Base-by-base conservation (phyloP, 805 yeast species). In the Millerozyma miso region DNA sequence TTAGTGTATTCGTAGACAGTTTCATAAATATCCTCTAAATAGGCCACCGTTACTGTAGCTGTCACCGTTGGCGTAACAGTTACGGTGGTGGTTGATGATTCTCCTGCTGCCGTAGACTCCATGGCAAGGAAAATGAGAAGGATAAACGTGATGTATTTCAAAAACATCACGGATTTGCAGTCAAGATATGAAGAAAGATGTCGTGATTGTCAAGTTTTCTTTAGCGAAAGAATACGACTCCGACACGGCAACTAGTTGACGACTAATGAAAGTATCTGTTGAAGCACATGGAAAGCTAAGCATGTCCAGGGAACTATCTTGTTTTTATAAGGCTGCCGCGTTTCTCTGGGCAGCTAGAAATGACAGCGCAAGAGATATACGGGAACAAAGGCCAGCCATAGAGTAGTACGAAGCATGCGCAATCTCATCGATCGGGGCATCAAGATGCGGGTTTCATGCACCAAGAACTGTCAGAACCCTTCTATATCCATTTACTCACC, bases 11-110 rank as follows among this genome's bases (percentile, higher is more conserved):
- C 49, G 46, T 65, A 67, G 5, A 44, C 59, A 4, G 66, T 57
- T 20, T 53, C 63, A 39, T 43, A 58, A 18, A 64, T 45, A 18
- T 53, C 54, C 38, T 54, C 64, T n/a, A 53, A 43, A 19, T 48
- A 51, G 4, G 53, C 59, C 5, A 60, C 52, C 10, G 67, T 60
- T 15, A 60, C 60, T 15, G 70, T 59, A 16, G 49, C 51, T 1
- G 72, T 64, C 7, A 59, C 63, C 8, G 59, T 53, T 17, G 62
- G 59, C 17, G 67, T 62, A 14, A 48, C 42, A 29, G 67, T 62
- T 6, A 53, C 46, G 19, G 55, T 51, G 12, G 60, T 55, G n/a
- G 60, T 55, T 6, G 46, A 48, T 15, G 40, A 54, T 10, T 23
- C 29, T 6, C 29, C 29, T 19, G 44, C 43, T 29, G 46, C 50